Evolutionary conservation across 2,329 filamentous ascomycete species (phyloP).

Genomic region (Colletotrichum magnum): DNA sequence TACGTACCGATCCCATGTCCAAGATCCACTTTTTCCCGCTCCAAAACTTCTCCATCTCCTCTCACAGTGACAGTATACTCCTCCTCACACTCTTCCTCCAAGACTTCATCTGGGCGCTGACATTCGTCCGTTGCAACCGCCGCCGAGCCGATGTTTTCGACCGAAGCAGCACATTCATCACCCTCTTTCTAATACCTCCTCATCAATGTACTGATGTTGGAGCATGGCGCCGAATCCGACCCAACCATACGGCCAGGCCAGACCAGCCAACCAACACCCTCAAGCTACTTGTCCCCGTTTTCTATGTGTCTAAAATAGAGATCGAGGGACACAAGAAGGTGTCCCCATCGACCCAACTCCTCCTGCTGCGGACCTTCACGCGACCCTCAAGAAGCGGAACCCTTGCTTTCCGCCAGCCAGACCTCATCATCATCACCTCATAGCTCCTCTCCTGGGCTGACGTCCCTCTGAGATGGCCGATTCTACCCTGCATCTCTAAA

Average conservation of each 20-base stretch:
- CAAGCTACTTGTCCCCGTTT: too few species aligned
- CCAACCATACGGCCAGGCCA: too few species aligned
- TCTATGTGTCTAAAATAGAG: neutral
- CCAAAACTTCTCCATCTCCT: slow-evolving; percentile 24
- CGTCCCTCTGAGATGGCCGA: slow-evolving; percentile 9
- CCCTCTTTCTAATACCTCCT: too few species aligned
- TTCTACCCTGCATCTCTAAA: slow-evolving; percentile 10
- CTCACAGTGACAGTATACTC: neutral
- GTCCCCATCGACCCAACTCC: slow-evolving; percentile 7
- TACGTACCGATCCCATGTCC: slow-evolving; percentile 9
- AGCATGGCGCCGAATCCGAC: too few species aligned
- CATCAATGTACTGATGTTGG: too few species aligned
- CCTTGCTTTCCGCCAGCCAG: slow-evolving; percentile 22
- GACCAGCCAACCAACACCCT: neutral
- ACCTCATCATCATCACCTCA: slow-evolving; percentile 38
- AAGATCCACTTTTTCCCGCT: slow-evolving; percentile 34
- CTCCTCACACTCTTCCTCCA: too few species aligned
- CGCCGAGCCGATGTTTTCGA: neutral
- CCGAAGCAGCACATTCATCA: too few species aligned
- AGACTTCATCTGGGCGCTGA: neutral
- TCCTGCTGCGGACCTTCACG: slow-evolving; percentile 10
- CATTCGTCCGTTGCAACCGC: slow-evolving; percentile 12
- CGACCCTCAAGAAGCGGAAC: neutral
- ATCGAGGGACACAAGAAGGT: slow-evolving; percentile 10
- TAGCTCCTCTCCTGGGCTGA: slow-evolving; percentile 27